Percentiles rank a stretch among this genome's conserved stretches.
Evolutionary conservation across 108 stramenopile genomes (phyloP).

Genomic region (Bacterosira constricta): DNA sequence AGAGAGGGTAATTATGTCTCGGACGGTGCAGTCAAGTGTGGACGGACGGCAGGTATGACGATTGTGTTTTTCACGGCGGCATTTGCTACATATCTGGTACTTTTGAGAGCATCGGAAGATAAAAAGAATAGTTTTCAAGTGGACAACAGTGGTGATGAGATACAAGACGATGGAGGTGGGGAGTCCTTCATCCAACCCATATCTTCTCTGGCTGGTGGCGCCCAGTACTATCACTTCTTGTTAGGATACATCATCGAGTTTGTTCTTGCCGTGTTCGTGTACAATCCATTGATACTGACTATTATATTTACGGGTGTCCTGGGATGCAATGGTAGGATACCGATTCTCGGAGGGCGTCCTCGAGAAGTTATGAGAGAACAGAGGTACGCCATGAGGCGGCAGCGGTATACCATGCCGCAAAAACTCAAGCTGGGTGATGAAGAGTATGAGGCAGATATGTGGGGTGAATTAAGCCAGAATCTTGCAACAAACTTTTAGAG

Average conservation of each 20-base stretch:
- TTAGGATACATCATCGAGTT: constrained; percentile 68
- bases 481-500: constrained; percentile 37
- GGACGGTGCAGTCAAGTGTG: constrained; percentile 25
- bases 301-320: constrained; percentile 68
- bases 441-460: constrained; percentile 42
- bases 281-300: constrained; percentile 62
- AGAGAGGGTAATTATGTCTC: constrained; percentile 39
- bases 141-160: not conserved
- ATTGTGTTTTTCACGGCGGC: constrained; percentile 43
- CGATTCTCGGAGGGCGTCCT: constrained; percentile 66
- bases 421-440: constrained; percentile 42
- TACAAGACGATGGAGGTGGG: not conserved
- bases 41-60: constrained; percentile 40
- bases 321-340: constrained; percentile 55
- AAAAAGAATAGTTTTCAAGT: not conserved
- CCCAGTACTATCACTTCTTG: constrained; percentile 58
- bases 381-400: constrained; percentile 38
- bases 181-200: constrained; percentile 35
- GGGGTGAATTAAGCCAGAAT: constrained; percentile 29
- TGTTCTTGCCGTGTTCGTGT: constrained; percentile 63
- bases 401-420: constrained; percentile 37
- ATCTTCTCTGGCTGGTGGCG: constrained; percentile 29
- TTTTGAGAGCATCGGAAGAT: constrained; percentile 54
- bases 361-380: constrained; percentile 51
- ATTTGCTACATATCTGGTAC: constrained; percentile 54